Evolutionary conservation across 208 protist genomes (phyloP), one percentile per base, ranked within the genome.

Genomic region (Porcisia hertigi): DNA sequence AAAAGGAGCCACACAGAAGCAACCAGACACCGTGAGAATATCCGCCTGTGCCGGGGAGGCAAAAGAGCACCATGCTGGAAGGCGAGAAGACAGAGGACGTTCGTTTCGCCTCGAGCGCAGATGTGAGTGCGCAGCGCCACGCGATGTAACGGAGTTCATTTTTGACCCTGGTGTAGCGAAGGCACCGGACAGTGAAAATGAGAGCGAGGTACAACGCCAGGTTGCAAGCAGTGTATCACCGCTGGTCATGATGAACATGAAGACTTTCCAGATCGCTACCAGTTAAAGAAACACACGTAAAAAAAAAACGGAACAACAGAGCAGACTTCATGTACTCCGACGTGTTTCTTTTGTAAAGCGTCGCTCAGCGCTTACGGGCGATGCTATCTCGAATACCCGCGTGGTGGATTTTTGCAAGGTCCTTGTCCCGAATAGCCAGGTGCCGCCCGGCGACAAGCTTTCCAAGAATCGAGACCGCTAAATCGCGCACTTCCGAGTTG

Each of bases 401-500:
- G 62, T 94, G 95, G 41, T 79, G 88, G 69, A 97, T 94, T 45
- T 84, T 85, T 3, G 70, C 63, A 11, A 91, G 52, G 49, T 91
- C 86, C 30, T 76, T 85, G 18, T 87, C 83, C n/a, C 83, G 86
- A 3, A 94, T 18, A 7, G 62, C 76, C 2, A 94, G 52, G 18
- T 83, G 73, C 4, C 74, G 69, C 3, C 69, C 64, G 0, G 77
- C 39, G 6, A 94, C 69, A 2, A 98, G 78, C 41, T 63, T 77
- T 5, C 69, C 73, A 20, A 89, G 63, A 43, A 94, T 58, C 11
- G 69, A 84, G 0, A 82, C 81, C 1, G 88, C 91, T 25, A 88
- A 55, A 75, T 98, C 93, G 7, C 94, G 91, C 72, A 97, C 94
- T 23, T 96, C 94, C 1, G 70, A 53, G 63, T 88, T 91, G 14